Conservation (phyloP, 345 rosid species). For the Eutrema yunnanense region DNA sequence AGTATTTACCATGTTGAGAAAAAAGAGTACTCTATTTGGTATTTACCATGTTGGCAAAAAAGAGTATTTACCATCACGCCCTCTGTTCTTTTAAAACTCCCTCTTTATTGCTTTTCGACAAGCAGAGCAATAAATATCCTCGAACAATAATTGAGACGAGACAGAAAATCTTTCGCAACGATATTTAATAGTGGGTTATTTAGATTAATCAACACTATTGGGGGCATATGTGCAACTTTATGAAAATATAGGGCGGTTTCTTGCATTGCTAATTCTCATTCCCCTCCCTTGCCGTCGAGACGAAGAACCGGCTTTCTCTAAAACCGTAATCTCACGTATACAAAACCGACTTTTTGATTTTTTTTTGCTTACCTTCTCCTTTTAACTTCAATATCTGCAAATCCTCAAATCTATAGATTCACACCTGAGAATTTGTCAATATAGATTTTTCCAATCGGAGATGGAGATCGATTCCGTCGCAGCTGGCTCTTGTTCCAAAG, state of each 20-base stretch:
- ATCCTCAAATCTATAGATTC: conserved; percentile 17
- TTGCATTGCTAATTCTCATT: not conserved
- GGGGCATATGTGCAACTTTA: not conserved
- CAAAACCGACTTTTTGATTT: not conserved
- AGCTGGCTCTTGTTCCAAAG: conserved; percentile 70
- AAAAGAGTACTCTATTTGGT: not conserved
- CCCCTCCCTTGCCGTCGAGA: conserved; percentile 19
- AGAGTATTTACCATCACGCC: not conserved
- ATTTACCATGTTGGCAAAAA: not conserved
- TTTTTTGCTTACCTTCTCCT: not conserved
- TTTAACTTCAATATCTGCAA: not conserved
- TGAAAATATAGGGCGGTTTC: not conserved
- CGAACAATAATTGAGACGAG: not conserved
- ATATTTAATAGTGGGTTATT: not conserved
- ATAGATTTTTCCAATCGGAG: not conserved
- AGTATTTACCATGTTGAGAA: not conserved
- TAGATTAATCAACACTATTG: not conserved
- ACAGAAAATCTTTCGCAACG: not conserved
- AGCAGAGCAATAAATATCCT: not conserved
- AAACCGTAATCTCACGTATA: conserved; percentile 24
- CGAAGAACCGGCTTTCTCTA: conserved; percentile 23
- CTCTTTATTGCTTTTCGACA: not conserved
- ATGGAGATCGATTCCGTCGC: conserved; percentile 75
- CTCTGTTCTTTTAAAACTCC: not conserved
- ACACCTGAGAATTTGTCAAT: not conserved